Percentiles rank a stretch among this genome's conserved stretches.
phyloP scores from a whole-genome alignment of 2,329 filamentous ascomycete genomes.

The Sclerotinia nivalis region DNA sequence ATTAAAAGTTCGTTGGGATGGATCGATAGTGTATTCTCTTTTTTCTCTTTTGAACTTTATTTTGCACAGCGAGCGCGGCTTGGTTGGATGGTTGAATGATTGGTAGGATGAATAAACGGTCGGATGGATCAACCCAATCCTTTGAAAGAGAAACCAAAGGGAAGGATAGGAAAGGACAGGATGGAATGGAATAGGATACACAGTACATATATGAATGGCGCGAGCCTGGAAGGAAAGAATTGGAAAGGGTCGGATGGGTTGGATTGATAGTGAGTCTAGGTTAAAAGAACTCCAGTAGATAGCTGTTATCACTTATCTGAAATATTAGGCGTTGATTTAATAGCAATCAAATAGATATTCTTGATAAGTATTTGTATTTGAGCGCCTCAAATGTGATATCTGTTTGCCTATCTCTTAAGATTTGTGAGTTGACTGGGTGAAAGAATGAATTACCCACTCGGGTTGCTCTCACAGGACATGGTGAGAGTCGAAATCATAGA shows the following conservation, averaged over 20 bases:
- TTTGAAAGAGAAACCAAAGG: neutral
- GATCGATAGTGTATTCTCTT: neutral
- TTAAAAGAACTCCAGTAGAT: neutral
- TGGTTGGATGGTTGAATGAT: neutral
- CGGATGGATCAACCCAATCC: neutral
- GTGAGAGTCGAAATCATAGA: neutral
- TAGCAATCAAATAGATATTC: neutral
- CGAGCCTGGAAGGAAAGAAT: conserved; percentile 11
- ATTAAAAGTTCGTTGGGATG: neutral
- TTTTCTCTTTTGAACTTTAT: neutral
- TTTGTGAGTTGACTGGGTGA: neutral
- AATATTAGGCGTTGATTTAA: neutral
- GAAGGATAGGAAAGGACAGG: neutral
- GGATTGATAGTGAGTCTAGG: neutral
- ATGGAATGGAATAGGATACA: neutral
- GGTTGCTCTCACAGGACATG: neutral
- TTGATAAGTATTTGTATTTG: neutral
- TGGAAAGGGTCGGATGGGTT: neutral
- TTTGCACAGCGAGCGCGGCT: neutral
- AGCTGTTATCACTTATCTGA: conserved; percentile 6
- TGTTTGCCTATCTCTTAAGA: neutral
- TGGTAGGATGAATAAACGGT: neutral
- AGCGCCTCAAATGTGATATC: neutral
- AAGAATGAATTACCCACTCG: neutral
- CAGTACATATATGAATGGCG: conserved; percentile 15